Base-by-base conservation (phyloP, 2,329 filamentous ascomycete species). In the Ploettnerulaceae sp. region DNA sequence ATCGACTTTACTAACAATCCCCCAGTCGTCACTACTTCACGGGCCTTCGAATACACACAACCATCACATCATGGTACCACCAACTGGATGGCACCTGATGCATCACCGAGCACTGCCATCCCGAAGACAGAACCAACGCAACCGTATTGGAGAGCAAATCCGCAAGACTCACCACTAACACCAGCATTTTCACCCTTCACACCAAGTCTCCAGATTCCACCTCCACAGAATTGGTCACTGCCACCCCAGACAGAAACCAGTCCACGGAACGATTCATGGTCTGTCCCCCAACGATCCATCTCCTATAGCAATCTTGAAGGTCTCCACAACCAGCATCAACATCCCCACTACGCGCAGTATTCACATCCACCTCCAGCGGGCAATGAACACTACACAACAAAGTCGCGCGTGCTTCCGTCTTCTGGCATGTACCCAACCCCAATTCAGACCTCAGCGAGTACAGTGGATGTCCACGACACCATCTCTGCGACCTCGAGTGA, bases 131-230 rank as follows among this genome's bases (percentile, higher is more conserved):
- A 73, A 20, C 53, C 72, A 49, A 38, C 58, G 8, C 69, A 65
- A 47, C 53, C 66, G 7, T 65, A 67, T 9, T 81, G 76, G 77
- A 66, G 71, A 49, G 61, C 68, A 5, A 77, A 73, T 55, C 60
- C 72, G 7, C 67, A 72, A 32, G 74, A 75, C 31, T 71, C 75
- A 6, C 70, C 75, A 7, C 66, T 77, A 25, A 71, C 71, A 3
- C 67, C 73, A 0, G 71, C 70, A 2, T 75, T 73, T 49, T 72
- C 74, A 4, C 69, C 73, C 1, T 79, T 75, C 55, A 65, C 68
- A 5, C 66, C 69, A 17, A 67, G 70, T 32, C 41, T 61, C 25
- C 60, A 59, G 28, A 54, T 58, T 21, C 52, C 55, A 14, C 56
- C 56, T n/a, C 44, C 52, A 5, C 58, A 59, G 31, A 60, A 53